These are phyloP conservation scores for Daldinia eschscholtzii DNA, from an alignment of 2,329 filamentous ascomycete genomes.

Conservation along the genomic window DNA sequence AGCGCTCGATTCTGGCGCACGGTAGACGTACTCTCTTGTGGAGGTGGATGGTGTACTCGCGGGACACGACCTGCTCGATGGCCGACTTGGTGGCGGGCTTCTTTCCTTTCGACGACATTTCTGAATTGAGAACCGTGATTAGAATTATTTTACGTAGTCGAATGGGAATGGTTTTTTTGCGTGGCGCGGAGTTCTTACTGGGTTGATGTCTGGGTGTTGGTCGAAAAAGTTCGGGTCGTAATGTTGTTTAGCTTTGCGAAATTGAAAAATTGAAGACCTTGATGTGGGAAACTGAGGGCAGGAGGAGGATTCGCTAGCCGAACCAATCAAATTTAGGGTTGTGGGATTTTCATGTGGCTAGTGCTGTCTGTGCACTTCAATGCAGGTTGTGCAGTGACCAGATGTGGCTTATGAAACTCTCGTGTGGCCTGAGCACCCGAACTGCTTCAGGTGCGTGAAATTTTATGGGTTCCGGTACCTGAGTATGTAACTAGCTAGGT, in stretches of 20 bases:
- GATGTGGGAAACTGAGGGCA: constrained; percentile 51
- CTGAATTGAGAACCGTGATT: constrained; percentile 27
- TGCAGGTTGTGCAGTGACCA: neutral
- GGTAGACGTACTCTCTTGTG: constrained; percentile 93
- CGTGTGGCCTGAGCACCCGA: neutral
- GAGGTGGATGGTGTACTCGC: constrained; percentile 99
- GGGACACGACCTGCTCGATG: constrained; percentile 98
- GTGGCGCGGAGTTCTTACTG: constrained; percentile 43
- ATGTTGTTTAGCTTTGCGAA: constrained; percentile 49
- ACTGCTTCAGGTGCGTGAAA: neutral
- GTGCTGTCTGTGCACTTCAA: constrained; percentile 28
- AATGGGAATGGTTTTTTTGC: constrained; percentile 17
- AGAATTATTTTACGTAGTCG: constrained; percentile 27
- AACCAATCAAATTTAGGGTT: constrained; percentile 50
- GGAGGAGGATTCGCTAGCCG: constrained; percentile 48
- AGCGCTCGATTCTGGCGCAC: constrained; percentile 20
- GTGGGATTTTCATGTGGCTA: constrained; percentile 37
- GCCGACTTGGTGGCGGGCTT: constrained; percentile 86
- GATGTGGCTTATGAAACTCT: constrained; percentile 17
- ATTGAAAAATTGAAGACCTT: constrained; percentile 46
- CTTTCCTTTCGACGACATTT: constrained; percentile 76
- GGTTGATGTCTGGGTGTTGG: constrained; percentile 46
- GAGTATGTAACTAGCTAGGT: neutral
- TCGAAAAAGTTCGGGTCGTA: constrained; percentile 47
- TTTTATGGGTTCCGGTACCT: neutral